Evolutionary conservation across 148 eudicot species (phyloP), one percentile per base, ranked within the genome.

Genomic region (Chenopodium album): DNA sequence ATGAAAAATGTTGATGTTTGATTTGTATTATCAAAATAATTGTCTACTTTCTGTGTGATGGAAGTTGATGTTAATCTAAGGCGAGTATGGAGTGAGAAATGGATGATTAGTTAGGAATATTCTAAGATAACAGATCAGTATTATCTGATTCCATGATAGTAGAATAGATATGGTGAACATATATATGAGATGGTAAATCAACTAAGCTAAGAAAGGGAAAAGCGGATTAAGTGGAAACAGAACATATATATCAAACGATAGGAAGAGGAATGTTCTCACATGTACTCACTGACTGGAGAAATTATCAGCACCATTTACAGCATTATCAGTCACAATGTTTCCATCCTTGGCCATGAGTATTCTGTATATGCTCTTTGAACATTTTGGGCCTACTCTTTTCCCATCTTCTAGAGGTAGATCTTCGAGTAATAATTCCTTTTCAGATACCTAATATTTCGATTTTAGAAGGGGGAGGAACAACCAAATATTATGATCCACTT

Each of bases 281-380:
- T 71, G 64, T 50, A 29, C 48, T 26, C 56, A 65, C 56, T 64
- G 75, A 13, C 48, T 77, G 65, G 62, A 80, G 76, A 91, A 92
- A 86, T 87, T 84, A 88, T 92, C 97, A 77, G 97, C 98, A 66
- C 98, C 98, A 79, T 84, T 73, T 86, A 91, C 98, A 48, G 86
- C 91, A 65, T 95, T 97, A 70, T 89, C 98, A 13, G 95, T 90
- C 41, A 82, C 83, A 63, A 84, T 88, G 85, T 80, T 89, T 71
- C 95, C 98, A 62, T 80, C 85, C 85, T 91, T 89, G 56, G 98
- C 95, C 95, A 92, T 96, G 72, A 96, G 79, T 89, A 94, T 85
- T 81, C 98, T 88, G 89, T 90, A 96, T 17, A 94, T 93, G 87
- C 99, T 91, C 91, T 94, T 94, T 26, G 99, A 96, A 84, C 99